phyloP scores from a whole-genome alignment of 2,329 filamentous ascomycete species.

The Pseudogymnoascus sp. region DNA sequence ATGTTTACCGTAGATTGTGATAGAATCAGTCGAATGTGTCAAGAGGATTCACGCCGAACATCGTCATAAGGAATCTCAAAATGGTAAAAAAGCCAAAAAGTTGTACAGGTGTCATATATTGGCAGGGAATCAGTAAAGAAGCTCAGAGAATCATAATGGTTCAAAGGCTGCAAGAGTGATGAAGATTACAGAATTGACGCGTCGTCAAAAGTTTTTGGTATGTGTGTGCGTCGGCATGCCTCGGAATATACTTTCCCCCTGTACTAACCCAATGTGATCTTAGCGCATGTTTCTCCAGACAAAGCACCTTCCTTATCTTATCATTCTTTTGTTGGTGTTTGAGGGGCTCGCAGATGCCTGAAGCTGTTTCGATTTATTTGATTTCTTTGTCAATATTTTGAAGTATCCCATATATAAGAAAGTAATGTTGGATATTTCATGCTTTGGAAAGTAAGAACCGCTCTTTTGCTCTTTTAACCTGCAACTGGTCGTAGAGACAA shows the following conservation, averaged over 20 bases:
- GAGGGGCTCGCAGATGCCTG: not conserved
- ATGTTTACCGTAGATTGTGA: slow-evolving; percentile 5
- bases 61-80: not conserved
- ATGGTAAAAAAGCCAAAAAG: not conserved
- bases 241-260: slow-evolving; percentile 4
- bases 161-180: not conserved
- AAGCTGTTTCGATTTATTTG: not conserved
- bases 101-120: not conserved
- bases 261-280: not conserved
- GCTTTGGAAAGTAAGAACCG: not conserved
- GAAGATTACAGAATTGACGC: not conserved
- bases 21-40: not conserved
- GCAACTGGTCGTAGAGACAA: not conserved
- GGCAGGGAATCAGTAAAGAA: not conserved
- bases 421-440: not conserved
- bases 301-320: slow-evolving; percentile 3
- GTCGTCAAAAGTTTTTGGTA: slow-evolving; percentile 1
- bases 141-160: not conserved
- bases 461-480: not conserved
- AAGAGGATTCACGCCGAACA: not conserved
- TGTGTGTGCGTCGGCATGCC: not conserved
- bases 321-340: not conserved
- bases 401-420: not conserved
- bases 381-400: slow-evolving; percentile 1
- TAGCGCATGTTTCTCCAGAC: not conserved